phyloP scores from a whole-genome alignment of 129 eudicot genomes.

The Artemisia annua region DNA sequence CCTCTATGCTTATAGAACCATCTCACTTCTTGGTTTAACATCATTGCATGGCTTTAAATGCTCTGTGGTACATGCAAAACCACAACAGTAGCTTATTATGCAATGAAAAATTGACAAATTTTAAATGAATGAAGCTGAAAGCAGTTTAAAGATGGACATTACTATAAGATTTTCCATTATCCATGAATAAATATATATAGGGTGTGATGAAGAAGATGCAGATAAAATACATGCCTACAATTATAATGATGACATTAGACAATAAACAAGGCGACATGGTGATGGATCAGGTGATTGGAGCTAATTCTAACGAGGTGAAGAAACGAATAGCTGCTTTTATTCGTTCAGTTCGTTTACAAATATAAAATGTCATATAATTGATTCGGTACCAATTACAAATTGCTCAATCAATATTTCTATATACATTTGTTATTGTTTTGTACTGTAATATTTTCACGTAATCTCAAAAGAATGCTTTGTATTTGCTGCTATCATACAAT shows the following conservation, averaged over 20 bases:
- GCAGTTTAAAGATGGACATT: slow-evolving; percentile 30
- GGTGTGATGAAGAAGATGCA: slow-evolving; percentile 54
- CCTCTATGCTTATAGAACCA: not conserved
- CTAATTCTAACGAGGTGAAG: slow-evolving; percentile 55
- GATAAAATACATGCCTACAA: slow-evolving; percentile 74
- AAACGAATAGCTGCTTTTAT: slow-evolving; percentile 45
- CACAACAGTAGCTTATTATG: slow-evolving; percentile 22
- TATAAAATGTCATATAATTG: no score
- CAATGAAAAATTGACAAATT: slow-evolving; percentile 34
- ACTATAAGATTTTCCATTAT: slow-evolving; percentile 31
- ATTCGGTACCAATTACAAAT: no score
- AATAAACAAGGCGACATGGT: slow-evolving; percentile 27
- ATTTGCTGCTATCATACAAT: no score
- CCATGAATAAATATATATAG: slow-evolving; percentile 1
- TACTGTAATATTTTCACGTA: slow-evolving; percentile 5
- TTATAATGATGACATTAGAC: slow-evolving; percentile 42
- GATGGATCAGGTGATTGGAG: slow-evolving; percentile 61
- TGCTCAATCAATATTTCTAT: no score
- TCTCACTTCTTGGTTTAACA: slow-evolving; percentile 18
- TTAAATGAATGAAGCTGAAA: not conserved
- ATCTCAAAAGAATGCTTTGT: not conserved
- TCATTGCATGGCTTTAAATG: slow-evolving; percentile 32
- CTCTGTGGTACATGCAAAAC: slow-evolving; percentile 29
- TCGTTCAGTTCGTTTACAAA: not conserved
- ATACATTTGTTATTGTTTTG: not conserved